Evolutionary conservation across 257 asterid genomes (phyloP).

Genomic region (Lycium ferocissimum): DNA sequence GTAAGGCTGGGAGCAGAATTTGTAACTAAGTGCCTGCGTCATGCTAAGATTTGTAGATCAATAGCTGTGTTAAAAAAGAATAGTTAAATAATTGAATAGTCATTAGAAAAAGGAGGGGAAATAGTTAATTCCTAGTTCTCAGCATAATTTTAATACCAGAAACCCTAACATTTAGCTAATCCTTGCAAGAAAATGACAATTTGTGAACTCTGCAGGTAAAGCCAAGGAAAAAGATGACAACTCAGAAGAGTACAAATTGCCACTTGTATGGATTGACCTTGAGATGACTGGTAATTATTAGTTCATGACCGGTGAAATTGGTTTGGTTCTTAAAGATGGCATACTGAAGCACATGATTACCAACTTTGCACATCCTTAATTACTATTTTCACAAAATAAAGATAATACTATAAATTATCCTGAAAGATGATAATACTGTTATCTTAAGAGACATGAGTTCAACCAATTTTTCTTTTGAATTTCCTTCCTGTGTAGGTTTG

Average conservation of each 20-base stretch:
- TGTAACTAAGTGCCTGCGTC: background rate
- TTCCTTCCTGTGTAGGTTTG: conserved; percentile 66
- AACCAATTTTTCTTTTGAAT: conserved; percentile 6
- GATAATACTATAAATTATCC: background rate
- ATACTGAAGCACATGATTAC: background rate
- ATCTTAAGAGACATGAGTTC: background rate
- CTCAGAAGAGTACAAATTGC: conserved; percentile 66
- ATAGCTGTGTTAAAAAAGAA: background rate
- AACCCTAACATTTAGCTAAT: background rate
- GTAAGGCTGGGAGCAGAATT: conserved; percentile 24
- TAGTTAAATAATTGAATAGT: background rate
- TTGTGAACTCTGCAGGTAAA: conserved; percentile 43
- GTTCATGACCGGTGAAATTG: background rate
- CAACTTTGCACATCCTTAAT: background rate
- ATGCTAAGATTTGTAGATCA: conserved; percentile 12
- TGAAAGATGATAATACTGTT: background rate
- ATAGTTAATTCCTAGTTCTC: background rate
- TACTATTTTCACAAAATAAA: background rate
- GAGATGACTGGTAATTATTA: conserved; percentile 86
- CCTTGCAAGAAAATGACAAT: conserved; percentile 6
- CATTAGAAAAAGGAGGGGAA: background rate
- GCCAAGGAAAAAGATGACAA: conserved; percentile 42
- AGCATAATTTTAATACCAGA: conserved; percentile 12
- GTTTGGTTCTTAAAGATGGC: conserved; percentile 3
- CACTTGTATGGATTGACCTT: conserved; percentile 97